Percentiles rank a stretch among this genome's conserved stretches.
phyloP scores from a whole-genome alignment of 345 rosid genomes.

The Hibiscus syriacus region DNA sequence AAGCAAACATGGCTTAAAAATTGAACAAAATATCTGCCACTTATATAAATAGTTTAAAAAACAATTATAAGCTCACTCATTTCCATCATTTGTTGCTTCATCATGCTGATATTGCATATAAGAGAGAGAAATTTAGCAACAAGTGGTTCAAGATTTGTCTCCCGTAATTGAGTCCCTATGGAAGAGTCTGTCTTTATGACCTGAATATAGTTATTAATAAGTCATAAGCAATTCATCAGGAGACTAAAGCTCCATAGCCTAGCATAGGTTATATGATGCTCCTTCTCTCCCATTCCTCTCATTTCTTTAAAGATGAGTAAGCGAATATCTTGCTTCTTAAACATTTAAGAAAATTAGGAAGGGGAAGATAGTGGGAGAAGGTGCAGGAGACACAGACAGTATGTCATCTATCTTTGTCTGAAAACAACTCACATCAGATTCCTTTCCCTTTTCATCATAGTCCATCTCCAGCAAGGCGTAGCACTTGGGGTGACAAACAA shows the following conservation, averaged over 20 bases:
- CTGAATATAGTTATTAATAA: conserved; percentile 26
- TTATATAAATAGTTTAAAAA: conserved; percentile 2
- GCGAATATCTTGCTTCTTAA: not conserved
- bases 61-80: conserved; percentile 42
- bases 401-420: not conserved
- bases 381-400: not conserved
- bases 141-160: conserved; percentile 55
- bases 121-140: conserved; percentile 78
- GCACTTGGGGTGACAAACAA: conserved; percentile 43
- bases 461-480: conserved; percentile 86
- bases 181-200: conserved; percentile 25
- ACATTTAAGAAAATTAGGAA: not conserved
- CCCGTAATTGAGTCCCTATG: conserved; percentile 41
- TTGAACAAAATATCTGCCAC: too few species aligned
- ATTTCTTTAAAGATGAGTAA: conserved; percentile 7
- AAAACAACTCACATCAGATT: conserved; percentile 43
- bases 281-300: not conserved
- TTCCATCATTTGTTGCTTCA: conserved; percentile 92
- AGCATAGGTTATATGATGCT: not conserved
- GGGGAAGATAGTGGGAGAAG: not conserved
- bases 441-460: conserved; percentile 43
- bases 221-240: conserved; percentile 7
- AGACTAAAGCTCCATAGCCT: conserved; percentile 1
- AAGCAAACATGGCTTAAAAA: conserved; percentile 7
- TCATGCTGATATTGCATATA: conserved; percentile 82